These are phyloP conservation scores for Xanthoconium separans DNA, from an alignment of 1,284 basidiomycete species.

Conservation along the genomic window DNA sequence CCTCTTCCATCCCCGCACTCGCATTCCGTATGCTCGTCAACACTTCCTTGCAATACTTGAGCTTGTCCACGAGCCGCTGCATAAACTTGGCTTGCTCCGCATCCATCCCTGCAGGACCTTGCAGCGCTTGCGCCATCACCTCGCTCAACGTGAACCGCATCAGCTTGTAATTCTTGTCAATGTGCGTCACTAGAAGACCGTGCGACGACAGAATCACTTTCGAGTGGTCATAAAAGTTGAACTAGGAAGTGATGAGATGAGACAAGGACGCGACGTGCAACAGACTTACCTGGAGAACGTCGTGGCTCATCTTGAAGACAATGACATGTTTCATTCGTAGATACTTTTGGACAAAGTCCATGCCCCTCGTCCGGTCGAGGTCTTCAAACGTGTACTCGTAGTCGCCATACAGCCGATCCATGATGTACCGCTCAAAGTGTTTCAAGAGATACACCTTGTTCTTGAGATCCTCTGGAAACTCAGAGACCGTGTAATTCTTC, in stretches of 20 bases:
- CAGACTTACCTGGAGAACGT: constrained; percentile 77
- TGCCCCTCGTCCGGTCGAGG: constrained; percentile 64
- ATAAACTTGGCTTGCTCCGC: constrained; percentile 59
- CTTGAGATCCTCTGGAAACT: constrained; percentile 76
- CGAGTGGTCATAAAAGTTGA: constrained; percentile 98
- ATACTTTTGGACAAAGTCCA: constrained; percentile 96
- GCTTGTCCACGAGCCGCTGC: constrained; percentile 68
- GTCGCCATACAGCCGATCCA: constrained; percentile 80
- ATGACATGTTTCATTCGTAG: constrained; percentile 96
- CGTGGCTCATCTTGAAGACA: constrained; percentile 94
- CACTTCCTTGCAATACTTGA: constrained; percentile 82
- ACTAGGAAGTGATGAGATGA: constrained; percentile 46
- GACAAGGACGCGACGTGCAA: not conserved
- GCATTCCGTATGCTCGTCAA: constrained; percentile 59
- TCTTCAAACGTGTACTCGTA: constrained; percentile 83
- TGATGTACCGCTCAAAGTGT: constrained; percentile 92
- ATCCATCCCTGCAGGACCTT: constrained; percentile 37
- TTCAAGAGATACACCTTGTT: constrained; percentile 88
- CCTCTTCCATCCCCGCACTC: constrained; percentile 23
- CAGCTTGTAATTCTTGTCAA: constrained; percentile 85
- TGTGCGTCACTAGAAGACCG: constrained; percentile 81
- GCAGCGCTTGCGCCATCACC: constrained; percentile 62
- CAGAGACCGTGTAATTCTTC: constrained; percentile 61
- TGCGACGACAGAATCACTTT: constrained; percentile 87
- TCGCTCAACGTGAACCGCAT: constrained; percentile 75